phyloP scores from a whole-genome alignment of 768 basidiomycete species.

The Tylopilus plumbeoviolaceoides region DNA sequence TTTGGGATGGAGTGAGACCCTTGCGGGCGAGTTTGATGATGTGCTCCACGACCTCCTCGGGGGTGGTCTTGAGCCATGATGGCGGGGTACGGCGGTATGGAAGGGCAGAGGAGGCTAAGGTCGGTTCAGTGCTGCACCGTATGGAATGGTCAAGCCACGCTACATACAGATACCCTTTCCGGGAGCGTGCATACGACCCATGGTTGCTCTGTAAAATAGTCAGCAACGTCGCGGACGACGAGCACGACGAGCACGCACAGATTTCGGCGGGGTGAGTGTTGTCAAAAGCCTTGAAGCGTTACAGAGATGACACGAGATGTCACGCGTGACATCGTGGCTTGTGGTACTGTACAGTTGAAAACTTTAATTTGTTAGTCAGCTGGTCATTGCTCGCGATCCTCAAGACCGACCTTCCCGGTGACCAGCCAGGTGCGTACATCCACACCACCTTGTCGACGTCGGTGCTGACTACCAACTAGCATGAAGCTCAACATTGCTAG shows the following conservation, averaged over 20 bases:
- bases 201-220: conserved; percentile 40
- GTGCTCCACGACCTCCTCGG: conserved; percentile 93
- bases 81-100: conserved; percentile 96
- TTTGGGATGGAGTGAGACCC: conserved; percentile 96
- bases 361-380: conserved; percentile 47
- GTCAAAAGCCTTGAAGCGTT: conserved; percentile 12
- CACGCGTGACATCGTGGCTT: conserved; percentile 32
- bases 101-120: conserved; percentile 76
- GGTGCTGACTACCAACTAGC: conserved; percentile 31
- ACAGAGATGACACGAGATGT: conserved; percentile 22
- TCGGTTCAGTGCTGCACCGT: conserved; percentile 35
- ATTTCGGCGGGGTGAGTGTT: conserved; percentile 21
- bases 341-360: conserved; percentile 56
- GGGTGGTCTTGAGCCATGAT: conserved; percentile 93
- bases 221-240: conserved; percentile 8
- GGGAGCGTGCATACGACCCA: conserved; percentile 99
- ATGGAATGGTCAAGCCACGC: neutral
- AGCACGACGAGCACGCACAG: conserved; percentile 31
- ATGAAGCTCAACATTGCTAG: conserved; percentile 99
- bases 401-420: conserved; percentile 35
- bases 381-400: conserved; percentile 9
- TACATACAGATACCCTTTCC: conserved; percentile 99
- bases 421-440: conserved; percentile 26
- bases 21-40: conserved; percentile 97
- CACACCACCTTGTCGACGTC: neutral